Evolutionary conservation across 441 rosid species (phyloP), one percentile per base, ranked within the genome.

Genomic region (Flueggea neowawraea): DNA sequence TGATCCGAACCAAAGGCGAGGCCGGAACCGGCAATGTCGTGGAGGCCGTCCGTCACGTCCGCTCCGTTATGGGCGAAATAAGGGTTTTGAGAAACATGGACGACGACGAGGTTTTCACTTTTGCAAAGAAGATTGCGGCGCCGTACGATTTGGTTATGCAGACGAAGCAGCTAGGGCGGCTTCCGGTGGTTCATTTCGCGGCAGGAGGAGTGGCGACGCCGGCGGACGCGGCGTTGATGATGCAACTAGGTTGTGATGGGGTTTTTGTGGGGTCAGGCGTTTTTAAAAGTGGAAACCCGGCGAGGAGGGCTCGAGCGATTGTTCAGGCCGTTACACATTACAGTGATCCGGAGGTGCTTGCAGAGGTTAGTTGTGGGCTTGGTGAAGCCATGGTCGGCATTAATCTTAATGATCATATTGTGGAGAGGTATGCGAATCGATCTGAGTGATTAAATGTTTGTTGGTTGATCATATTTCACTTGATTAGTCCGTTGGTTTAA

Each of bases 151-250:
- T 90, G 58, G 98, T 93, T 55, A 81, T 88, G 97, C 98, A 90
- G 87, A 90, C 96, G 3, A 90, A 93, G 64, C 96, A 93, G 77
- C 82, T 93, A n/a, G 96, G 97, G 8, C 82, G 98, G 84, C 75
- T 93, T 16, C 98, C 96, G 2, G 98, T 94, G 41, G 98, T 94
- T n/a, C 97, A 89, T 4, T 94, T 94, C 41, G 97, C 97, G 1
- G 97, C 98, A 0, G 97, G 98, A 10, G 97, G 98, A 3, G 96
- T 91, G n/a, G 98, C 96, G 10, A 94, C 96, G 1, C 98, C 97
- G 0, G 97, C 97, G 0, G 98, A 94, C 44, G 98, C 97, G 1
- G 98, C 98, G 13, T 69, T 94, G 58, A 94, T 90, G 97, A 94
- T 94, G 98, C 96, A 94, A 77, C 75, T 94, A 51, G 97, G 97